Conservation (phyloP, 805 yeast genomes). For the Hanseniaspora lachancei region DNA sequence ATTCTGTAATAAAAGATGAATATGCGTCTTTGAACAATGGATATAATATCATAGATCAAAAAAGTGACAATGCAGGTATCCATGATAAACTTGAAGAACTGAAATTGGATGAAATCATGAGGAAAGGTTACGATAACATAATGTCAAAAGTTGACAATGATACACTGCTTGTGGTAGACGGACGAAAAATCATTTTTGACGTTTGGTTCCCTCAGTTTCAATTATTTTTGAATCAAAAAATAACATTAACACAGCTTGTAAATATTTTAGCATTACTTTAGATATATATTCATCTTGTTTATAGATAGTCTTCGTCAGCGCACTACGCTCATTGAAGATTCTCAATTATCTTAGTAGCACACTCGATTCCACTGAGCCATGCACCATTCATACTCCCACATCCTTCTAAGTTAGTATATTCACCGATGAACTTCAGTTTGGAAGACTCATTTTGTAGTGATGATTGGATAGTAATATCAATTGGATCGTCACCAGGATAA, state of each 20-base stretch:
- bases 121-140: neutral
- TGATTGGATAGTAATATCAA: slow-evolving; percentile 38
- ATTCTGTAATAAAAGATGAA: neutral
- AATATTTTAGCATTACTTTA: slow-evolving; percentile 1
- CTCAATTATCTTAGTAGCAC: slow-evolving; percentile 26
- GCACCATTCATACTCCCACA: slow-evolving; percentile 92
- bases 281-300: neutral
- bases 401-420: slow-evolving; percentile 74
- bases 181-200: neutral
- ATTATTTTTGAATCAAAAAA: neutral
- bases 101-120: slow-evolving; percentile 2
- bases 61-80: too few relatives aligned
- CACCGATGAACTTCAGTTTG: slow-evolving; percentile 72
- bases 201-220: slow-evolving; percentile 9
- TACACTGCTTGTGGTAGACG: neutral
- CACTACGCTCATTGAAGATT: neutral
- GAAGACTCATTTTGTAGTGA: slow-evolving; percentile 49
- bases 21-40: neutral
- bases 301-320: neutral
- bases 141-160: neutral
- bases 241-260: neutral
- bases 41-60: neutral
- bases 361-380: slow-evolving; percentile 59
- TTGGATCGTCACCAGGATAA: slow-evolving; percentile 54
- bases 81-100: neutral